Conservation (phyloP, 805 yeast genomes). For the Candida parachauliodes region DNA sequence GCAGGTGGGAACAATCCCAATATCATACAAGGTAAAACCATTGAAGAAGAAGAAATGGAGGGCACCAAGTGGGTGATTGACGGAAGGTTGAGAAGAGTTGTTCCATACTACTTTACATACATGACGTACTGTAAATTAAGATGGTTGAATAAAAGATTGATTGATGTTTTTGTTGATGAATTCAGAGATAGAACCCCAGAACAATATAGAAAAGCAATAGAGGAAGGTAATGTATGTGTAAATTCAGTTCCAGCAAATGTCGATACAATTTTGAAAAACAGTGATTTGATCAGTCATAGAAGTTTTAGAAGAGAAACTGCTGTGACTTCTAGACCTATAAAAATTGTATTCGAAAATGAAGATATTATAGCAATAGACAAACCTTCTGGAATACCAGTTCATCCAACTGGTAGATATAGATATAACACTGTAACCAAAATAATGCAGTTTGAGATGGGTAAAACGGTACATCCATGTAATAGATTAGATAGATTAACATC, state of each 20-base stretch:
- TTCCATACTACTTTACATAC: slow-evolving; percentile 87
- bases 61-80: slow-evolving; percentile 55
- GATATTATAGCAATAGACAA: slow-evolving; percentile 81
- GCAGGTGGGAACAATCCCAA: slow-evolving; percentile 33
- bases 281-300: slow-evolving; percentile 76
- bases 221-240: slow-evolving; percentile 68
- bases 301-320: slow-evolving; percentile 91
- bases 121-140: slow-evolving; percentile 86
- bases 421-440: slow-evolving; percentile 74
- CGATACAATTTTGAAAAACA: slow-evolving; percentile 69
- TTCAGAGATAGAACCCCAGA: slow-evolving; percentile 73
- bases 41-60: slow-evolving; percentile 54
- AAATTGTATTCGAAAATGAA: slow-evolving; percentile 70
- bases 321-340: slow-evolving; percentile 56
- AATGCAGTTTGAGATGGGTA: slow-evolving; percentile 64
- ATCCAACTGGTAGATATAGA: slow-evolving; percentile 86
- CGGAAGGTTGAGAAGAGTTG: slow-evolving; percentile 64
- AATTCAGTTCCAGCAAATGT: slow-evolving; percentile 61
- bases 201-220: slow-evolving; percentile 53
- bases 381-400: slow-evolving; percentile 93
- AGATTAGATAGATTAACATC: slow-evolving; percentile 87
- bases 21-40: slow-evolving; percentile 27
- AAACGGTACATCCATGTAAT: slow-evolving; percentile 73
- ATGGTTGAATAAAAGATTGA: slow-evolving; percentile 80
- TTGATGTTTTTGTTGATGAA: slow-evolving; percentile 80